phyloP scores from a whole-genome alignment of 2,329 filamentous ascomycete genomes.

The Scedosporium aurantiacum region DNA sequence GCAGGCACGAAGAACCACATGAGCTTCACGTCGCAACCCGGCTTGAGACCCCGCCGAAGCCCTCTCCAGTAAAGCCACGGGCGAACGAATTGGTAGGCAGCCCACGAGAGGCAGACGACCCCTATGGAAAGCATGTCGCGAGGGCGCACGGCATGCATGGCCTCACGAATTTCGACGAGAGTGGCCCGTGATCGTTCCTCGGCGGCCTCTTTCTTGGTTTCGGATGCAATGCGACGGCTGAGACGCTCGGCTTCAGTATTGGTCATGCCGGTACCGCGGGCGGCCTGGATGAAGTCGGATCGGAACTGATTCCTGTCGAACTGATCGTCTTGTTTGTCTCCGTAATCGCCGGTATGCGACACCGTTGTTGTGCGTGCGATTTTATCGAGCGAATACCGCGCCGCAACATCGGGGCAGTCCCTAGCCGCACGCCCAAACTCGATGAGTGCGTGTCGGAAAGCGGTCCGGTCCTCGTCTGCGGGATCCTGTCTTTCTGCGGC shows the following conservation, averaged over 20 bases:
- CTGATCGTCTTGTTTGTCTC: not conserved
- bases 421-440: not conserved
- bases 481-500: not conserved
- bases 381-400: not conserved
- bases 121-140: not conserved
- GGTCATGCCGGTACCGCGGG: slow-evolving; percentile 1
- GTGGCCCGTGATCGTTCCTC: not conserved
- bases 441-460: not conserved
- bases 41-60: not conserved
- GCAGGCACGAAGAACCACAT: slow-evolving; percentile 6
- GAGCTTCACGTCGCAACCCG: slow-evolving; percentile 5
- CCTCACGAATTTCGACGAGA: not conserved
- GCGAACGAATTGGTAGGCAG: slow-evolving; percentile 3
- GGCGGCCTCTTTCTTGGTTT: not conserved
- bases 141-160: not conserved
- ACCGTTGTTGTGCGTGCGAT: not conserved
- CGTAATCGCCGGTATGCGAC: not conserved
- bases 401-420: not conserved
- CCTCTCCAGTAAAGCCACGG: slow-evolving; percentile 6
- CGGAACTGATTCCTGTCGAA: not conserved
- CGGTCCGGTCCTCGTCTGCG: not conserved
- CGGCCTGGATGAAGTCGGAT: not conserved
- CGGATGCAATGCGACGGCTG: not conserved
- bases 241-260: not conserved
- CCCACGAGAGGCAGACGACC: slow-evolving; percentile 1